Percentiles rank a stretch among this genome's conserved stretches.
phyloP scores from a whole-genome alignment of 345 rosid species.

The Syzygium aqueum region DNA sequence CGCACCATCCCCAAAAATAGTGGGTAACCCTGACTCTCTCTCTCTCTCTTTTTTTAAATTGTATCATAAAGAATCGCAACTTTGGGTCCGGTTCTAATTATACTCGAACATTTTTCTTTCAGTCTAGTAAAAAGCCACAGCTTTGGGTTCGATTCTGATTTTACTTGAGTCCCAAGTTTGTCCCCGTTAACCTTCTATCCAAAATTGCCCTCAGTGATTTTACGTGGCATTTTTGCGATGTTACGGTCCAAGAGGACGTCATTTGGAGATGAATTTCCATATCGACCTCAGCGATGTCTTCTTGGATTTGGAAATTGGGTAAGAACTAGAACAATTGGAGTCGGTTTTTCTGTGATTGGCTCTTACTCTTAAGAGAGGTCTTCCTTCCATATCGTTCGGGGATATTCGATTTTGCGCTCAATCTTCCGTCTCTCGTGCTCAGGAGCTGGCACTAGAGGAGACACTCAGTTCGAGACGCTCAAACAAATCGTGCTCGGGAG shows the following conservation, averaged over 20 bases:
- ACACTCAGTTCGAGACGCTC: fast-evolving
- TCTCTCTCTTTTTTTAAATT: too few relatives aligned
- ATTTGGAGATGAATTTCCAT: background rate
- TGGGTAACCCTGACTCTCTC: too few relatives aligned
- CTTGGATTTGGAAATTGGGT: background rate
- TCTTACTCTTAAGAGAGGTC: background rate
- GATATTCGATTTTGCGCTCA: background rate
- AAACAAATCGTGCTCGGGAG: background rate
- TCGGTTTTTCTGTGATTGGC: background rate
- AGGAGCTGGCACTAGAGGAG: background rate
- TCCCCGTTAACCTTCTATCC: fast-evolving
- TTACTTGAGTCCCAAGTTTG: background rate
- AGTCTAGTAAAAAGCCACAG: background rate
- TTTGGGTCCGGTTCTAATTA: fast-evolving
- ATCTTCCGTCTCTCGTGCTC: background rate
- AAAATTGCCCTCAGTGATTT: too few relatives aligned
- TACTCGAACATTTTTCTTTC: background rate
- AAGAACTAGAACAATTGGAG: fast-evolving
- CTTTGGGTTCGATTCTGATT: background rate
- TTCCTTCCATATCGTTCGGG: background rate
- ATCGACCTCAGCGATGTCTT: background rate
- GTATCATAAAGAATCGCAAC: background rate
- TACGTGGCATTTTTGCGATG: fast-evolving
- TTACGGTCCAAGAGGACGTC: background rate
- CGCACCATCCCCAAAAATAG: background rate